Percentiles rank a stretch among this genome's conserved stretches.
These are phyloP conservation scores for Spinacia oleracea DNA, from an alignment of 179 eudicot species.

Conservation along the genomic window DNA sequence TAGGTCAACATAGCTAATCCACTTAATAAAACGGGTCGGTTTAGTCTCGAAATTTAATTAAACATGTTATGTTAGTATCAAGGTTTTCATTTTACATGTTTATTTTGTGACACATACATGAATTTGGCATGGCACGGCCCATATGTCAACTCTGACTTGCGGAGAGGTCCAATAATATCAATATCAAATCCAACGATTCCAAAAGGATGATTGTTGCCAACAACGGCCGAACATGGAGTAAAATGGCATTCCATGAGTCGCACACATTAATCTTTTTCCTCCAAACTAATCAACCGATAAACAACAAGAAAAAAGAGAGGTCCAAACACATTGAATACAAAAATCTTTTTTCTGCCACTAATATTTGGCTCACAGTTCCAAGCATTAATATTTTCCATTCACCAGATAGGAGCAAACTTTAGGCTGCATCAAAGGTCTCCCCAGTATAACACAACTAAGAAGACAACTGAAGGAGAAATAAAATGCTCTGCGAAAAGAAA, in stretches of 20 bases:
- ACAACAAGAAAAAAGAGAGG: background rate
- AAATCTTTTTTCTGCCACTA: background rate
- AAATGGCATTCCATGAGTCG: no score
- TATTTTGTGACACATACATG: no score
- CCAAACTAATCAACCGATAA: background rate
- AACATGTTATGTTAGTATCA: no score
- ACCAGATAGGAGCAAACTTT: background rate
- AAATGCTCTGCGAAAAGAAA: background rate
- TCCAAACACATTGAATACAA: background rate
- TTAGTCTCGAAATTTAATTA: no score
- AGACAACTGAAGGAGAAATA: background rate
- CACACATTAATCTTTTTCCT: no score
- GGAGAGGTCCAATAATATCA: no score
- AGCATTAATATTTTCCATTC: slow-evolving; percentile 8
- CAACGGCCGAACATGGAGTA: no score
- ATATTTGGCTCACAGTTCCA: background rate
- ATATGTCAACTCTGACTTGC: no score
- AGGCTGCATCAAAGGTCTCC: background rate
- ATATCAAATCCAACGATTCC: no score
- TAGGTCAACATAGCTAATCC: background rate
- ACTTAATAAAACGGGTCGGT: background rate
- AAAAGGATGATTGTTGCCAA: no score
- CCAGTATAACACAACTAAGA: background rate
- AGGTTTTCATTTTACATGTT: no score
- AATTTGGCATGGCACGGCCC: no score